These are phyloP conservation scores for Plantago coronopus DNA, from an alignment of 305 asterid genomes.

Conservation along the genomic window DNA sequence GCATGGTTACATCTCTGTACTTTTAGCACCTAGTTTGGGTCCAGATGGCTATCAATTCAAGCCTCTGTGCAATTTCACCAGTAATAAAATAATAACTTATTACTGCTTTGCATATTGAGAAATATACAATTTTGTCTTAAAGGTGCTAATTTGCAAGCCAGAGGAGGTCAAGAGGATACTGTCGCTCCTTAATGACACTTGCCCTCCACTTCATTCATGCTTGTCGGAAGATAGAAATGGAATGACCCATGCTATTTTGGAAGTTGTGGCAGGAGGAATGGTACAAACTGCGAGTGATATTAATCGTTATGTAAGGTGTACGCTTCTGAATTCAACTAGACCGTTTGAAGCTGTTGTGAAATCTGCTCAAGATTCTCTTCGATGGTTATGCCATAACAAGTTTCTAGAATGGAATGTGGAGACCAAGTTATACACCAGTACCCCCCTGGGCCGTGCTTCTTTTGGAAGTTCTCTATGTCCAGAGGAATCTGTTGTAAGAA, in stretches of 20 bases:
- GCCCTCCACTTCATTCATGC: conserved; percentile 94
- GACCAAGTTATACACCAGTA: conserved; percentile 80
- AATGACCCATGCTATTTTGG: conserved; percentile 98
- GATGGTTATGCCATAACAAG: conserved; percentile 90
- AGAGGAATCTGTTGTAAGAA: conserved; percentile 89
- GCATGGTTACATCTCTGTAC: conserved; percentile 12
- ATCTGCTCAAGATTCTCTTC: conserved; percentile 97
- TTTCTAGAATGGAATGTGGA: conserved; percentile 94
- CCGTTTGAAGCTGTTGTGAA: conserved; percentile 97
- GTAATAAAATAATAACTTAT: neutral
- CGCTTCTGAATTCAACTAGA: conserved; percentile 92
- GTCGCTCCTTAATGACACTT: conserved; percentile 73
- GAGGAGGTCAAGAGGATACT: conserved; percentile 78
- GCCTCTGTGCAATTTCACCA: neutral
- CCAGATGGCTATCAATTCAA: conserved; percentile 7
- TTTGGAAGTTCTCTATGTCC: conserved; percentile 98
- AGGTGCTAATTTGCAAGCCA: conserved; percentile 92
- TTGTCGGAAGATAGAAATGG: conserved; percentile 98
- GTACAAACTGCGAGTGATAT: conserved; percentile 96
- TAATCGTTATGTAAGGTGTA: conserved; percentile 93
- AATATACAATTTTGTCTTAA: neutral
- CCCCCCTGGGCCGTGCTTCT: conserved; percentile 98
- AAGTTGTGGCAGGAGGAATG: conserved; percentile 99
- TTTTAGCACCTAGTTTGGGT: neutral
- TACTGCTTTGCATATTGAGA: too few species aligned